These are phyloP conservation scores for Tetratostichococcus sp. DNA, from an alignment of 139 green algal species.

Conservation along the genomic window DNA sequence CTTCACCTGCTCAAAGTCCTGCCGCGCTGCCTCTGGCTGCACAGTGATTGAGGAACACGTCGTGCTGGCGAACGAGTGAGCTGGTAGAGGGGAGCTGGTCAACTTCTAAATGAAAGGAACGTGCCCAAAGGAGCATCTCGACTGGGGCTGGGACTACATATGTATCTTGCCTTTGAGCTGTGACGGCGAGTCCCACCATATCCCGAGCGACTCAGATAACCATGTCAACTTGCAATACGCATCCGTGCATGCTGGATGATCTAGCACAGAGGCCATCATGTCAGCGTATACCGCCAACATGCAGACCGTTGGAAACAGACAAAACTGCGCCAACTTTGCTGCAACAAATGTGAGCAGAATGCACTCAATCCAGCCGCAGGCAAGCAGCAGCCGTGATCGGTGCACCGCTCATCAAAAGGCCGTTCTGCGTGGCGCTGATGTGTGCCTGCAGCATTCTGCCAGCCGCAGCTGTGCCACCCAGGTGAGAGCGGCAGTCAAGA, in stretches of 20 bases:
- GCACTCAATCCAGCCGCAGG: not conserved
- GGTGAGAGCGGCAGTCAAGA: not conserved
- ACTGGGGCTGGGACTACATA: no score
- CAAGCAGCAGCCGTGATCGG: not conserved
- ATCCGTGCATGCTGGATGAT: no score
- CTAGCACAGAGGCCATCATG: no score
- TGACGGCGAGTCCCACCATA: no score
- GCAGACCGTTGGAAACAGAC: not conserved
- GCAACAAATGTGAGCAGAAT: not conserved
- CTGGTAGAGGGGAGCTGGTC: not conserved
- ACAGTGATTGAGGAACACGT: slow-evolving; percentile 35
- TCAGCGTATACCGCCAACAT: not conserved
- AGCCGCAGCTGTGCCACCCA: not conserved
- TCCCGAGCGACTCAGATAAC: no score
- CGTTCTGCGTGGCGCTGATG: not conserved
- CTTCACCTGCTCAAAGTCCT: slow-evolving; percentile 33
- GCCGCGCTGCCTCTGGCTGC: not conserved
- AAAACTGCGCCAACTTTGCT: not conserved
- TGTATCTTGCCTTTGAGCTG: no score
- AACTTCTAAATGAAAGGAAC: no score
- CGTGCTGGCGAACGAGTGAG: slow-evolving; percentile 42
- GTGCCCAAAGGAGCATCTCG: no score
- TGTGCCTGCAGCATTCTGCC: not conserved
- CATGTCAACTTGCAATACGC: no score
- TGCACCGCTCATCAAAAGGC: not conserved